A percentile compares a stretch with the other conserved stretches of the same genome.
These are phyloP conservation scores for Trypanosoma mega DNA, from an alignment of 208 protist genomes.

Conservation along the genomic window DNA sequence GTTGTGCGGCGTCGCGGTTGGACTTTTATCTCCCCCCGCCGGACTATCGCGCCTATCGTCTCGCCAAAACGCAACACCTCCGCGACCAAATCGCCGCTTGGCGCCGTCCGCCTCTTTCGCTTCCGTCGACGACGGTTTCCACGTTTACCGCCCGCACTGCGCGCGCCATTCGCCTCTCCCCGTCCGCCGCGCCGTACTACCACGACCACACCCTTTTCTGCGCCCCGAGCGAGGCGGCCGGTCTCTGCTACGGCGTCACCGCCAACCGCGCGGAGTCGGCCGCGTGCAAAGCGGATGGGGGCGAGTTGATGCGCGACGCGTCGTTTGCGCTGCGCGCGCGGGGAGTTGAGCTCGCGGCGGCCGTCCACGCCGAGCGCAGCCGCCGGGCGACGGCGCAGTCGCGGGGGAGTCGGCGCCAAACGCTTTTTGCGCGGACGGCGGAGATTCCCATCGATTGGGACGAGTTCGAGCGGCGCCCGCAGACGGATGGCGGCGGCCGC, in stretches of 20 bases:
- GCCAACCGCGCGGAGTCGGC: neutral
- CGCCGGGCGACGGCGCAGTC: no score
- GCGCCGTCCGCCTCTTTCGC: no score
- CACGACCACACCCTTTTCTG: conserved; percentile 22
- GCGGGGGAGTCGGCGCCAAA: neutral
- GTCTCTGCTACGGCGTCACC: neutral
- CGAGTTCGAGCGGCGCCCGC: conserved; percentile 13
- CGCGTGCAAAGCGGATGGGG: neutral
- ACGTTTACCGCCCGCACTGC: neutral
- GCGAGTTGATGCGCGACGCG: neutral
- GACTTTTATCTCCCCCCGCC: conserved; percentile 28
- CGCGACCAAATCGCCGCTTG: conserved; percentile 25
- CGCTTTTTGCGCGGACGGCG: conserved; percentile 10
- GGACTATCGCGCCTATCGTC: conserved; percentile 17
- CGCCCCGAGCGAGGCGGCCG: neutral
- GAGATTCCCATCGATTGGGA: conserved; percentile 27
- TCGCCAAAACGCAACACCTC: conserved; percentile 17
- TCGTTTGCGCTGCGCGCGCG: neutral
- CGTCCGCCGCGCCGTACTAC: conserved; percentile 10
- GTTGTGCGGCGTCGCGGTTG: neutral
- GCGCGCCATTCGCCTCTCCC: neutral
- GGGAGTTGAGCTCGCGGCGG: neutral
- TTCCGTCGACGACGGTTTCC: no score
- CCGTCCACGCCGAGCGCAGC: neutral
- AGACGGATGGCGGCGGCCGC: neutral